Evolutionary conservation across 2,329 filamentous ascomycete genomes (phyloP), one percentile per base, ranked within the genome.

Genomic region (Colletotrichum cuscutae): DNA sequence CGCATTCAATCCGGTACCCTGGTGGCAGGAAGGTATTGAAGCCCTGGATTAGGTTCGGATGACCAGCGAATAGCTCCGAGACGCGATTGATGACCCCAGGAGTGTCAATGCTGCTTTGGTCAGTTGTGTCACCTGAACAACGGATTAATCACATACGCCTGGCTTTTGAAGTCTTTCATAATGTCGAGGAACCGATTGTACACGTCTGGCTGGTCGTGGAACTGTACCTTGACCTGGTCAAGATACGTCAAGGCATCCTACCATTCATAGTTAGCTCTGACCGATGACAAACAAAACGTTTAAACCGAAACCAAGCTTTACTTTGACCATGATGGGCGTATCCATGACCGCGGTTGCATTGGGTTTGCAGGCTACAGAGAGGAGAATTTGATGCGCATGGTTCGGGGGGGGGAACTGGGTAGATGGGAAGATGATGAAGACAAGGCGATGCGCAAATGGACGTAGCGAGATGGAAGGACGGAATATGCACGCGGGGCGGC

Each of bases 161-260:
- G 96, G 78, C 95, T 98, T 84, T 99, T 99, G 82, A 99, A 99
- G 78, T 99, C 97, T 80, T 99, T 99, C 97, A 99, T 99, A 61
- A 99, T 99, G 78, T 99, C 97, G 58, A 99, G 85, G 78, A 99
- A 98, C 49, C 94, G 89, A 79, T 98, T 98, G 79, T 99, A 99
- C 0, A 99, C 97, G 82, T 98, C 96, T 4, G 97, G 95, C 77
- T 98, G 95, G 75, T 98, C 96, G 73, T 95, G 94, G 77, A 99
- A 99, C 79, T 98, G 95, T 32, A 98, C 95, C 83, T 99, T 99
- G 75, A 99, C 97, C 82, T 98, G 97, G 80, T 99, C 97, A 28
- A 99, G 90, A 80, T 99, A 99, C 79, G 95, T 98, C 57, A 99
- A 88, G 37, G 97, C 97, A 80, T 91, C 86, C 87, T 90, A 77